Evolutionary conservation across 768 basidiomycete genomes (phyloP).

Genomic region (Coprinellus micaceus): DNA sequence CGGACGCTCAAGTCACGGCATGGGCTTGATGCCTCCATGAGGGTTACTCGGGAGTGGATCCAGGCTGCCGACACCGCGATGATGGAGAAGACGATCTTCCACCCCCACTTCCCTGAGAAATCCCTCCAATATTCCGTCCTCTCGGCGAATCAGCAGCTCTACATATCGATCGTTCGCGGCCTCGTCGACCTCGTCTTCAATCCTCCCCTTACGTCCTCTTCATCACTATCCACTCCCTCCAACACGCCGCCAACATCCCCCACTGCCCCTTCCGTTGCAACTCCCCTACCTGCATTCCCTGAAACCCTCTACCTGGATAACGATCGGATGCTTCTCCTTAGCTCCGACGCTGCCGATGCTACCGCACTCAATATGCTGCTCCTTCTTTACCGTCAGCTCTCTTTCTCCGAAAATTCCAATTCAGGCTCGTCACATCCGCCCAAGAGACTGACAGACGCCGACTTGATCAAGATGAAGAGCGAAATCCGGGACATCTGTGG

Average conservation of each 20-base stretch:
- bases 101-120: conserved; percentile 41
- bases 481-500: conserved; percentile 70
- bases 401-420: conserved; percentile 44
- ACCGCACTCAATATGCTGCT: conserved; percentile 77
- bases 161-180: conserved; percentile 54
- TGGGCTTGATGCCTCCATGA: conserved; percentile 41
- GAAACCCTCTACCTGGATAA: conserved; percentile 83
- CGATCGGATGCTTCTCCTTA: conserved; percentile 60
- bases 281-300: conserved; percentile 34
- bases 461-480: conserved; percentile 59
- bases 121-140: conserved; percentile 42
- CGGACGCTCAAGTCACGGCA: conserved; percentile 67
- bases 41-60: conserved; percentile 65
- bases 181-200: conserved; percentile 65
- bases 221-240: conserved; percentile 29
- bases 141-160: conserved; percentile 51
- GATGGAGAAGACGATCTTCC: conserved; percentile 35
- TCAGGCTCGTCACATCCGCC: conserved; percentile 27
- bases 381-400: conserved; percentile 74
- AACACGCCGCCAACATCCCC: conserved; percentile 21
- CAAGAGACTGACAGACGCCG: conserved; percentile 43
- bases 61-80: conserved; percentile 45
- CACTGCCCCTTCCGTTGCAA: conserved; percentile 13
- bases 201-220: conserved; percentile 32
- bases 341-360: conserved; percentile 70